A percentile compares a stretch with the other conserved stretches of the same genome.
Conservation (phyloP, 1,284 basidiomycete species). For the Moniliophthora roreri region DNA sequence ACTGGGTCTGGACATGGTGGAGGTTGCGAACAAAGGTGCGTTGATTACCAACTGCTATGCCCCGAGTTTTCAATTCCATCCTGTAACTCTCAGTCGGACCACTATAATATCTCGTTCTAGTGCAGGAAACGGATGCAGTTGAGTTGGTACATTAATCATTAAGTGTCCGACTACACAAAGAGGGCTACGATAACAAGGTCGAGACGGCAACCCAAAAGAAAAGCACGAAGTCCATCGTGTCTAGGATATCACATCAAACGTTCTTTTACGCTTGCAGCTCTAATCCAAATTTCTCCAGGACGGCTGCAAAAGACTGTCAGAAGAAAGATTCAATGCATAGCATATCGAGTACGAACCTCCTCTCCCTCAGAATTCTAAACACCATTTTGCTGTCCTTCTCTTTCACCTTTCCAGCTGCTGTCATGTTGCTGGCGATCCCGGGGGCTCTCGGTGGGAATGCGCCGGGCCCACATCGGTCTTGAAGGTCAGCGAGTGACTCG, state of each 20-base stretch:
- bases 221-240: too few species aligned
- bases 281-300: constrained; percentile 80
- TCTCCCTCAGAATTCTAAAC: constrained; percentile 71
- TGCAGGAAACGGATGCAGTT: too few species aligned
- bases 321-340: neutral
- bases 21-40: too few species aligned
- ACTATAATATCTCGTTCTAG: too few species aligned
- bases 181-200: too few species aligned
- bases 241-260: constrained; percentile 24
- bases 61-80: too few species aligned
- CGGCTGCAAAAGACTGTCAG: constrained; percentile 43
- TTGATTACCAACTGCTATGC: too few species aligned
- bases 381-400: constrained; percentile 53
- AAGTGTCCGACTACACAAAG: too few species aligned
- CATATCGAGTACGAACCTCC: constrained; percentile 52
- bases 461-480: constrained; percentile 63
- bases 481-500: constrained; percentile 76
- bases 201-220: too few species aligned
- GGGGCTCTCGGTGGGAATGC: constrained; percentile 59
- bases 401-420: constrained; percentile 19
- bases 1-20: too few species aligned
- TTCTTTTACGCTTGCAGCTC: constrained; percentile 65
- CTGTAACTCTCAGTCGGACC: too few species aligned
- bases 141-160: too few species aligned
- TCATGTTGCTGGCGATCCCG: constrained; percentile 10